Evolutionary conservation across 2,329 filamentous ascomycete species (phyloP).

Genomic region (Myrmaecium sp.): DNA sequence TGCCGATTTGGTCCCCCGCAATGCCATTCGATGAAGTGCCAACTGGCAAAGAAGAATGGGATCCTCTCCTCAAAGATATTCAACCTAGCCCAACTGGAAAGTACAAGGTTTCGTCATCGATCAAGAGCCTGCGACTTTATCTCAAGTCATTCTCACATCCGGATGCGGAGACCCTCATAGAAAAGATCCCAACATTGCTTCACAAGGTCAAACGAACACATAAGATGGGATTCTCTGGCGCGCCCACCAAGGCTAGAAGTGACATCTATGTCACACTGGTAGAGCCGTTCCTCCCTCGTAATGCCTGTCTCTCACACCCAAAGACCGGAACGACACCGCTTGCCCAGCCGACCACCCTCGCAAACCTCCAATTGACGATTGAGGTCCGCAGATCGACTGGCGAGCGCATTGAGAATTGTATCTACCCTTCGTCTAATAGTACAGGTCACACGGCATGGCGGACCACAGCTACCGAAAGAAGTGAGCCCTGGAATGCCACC

Average conservation of each 20-base stretch:
- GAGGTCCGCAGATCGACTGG: conserved; percentile 70
- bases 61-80: conserved; percentile 56
- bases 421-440: conserved; percentile 71
- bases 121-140: conserved; percentile 65
- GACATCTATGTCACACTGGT: conserved; percentile 88
- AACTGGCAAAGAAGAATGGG: conserved; percentile 48
- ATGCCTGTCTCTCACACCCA: conserved; percentile 45
- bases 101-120: conserved; percentile 54
- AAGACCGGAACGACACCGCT: conserved; percentile 70
- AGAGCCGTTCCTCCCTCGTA: conserved; percentile 58
- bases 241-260: conserved; percentile 71
- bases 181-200: conserved; percentile 72
- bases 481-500: conserved; percentile 75
- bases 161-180: conserved; percentile 67
- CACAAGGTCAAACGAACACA: conserved; percentile 65
- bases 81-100: conserved; percentile 55
- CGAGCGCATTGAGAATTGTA: conserved; percentile 72
- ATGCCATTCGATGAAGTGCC: conserved; percentile 13
- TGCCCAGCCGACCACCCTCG: conserved; percentile 44
- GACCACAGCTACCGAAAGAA: conserved; percentile 62
- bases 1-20: conserved; percentile 60
- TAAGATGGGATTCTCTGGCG: conserved; percentile 87
- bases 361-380: conserved; percentile 71
- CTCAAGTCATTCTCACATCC: conserved; percentile 60
- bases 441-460: conserved; percentile 71